Base-by-base conservation (phyloP, 1,139 yeast species). In the Sugiyamaella paludigena region DNA sequence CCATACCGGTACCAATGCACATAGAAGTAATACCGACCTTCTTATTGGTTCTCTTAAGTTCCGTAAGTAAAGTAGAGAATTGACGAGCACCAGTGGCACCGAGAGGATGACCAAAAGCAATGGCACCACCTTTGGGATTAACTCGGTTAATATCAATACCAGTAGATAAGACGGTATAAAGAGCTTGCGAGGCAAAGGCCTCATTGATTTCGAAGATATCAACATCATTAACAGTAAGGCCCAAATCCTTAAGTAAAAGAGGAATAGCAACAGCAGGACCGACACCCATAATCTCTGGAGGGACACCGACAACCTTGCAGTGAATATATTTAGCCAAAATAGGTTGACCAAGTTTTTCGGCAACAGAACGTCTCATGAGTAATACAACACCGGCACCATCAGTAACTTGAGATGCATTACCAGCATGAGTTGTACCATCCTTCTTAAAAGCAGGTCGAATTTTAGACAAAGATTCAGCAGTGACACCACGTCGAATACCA, bases 1-100 rank as follows among this genome's bases (percentile, higher is more conserved):
- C 98, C 95, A 89, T 91, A 64, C 98, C 98, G 39, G 96, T 88
- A 66, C 98, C 98, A 60, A 91, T 84, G 75, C 98, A 91, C 98
- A 91, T 91, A 56, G 95, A 85, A 28, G 95, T 87, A 52, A 91
- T 83, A 60, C 97, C 97, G 57, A 88, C 73, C 73, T 88, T 83
- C 63, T 94, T 95, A 42, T 78, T 72, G 26, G 71, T 64, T 47
- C 70, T 62, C 69, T 84, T 74, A 64, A 91, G 77, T 71, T 88
- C 91, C 64, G 92, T 78, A 64, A 91, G 70, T 54, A 91, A 73
- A 7, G 98, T 91, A 43, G 97, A 91, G 52, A 87, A 78, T 73
- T 89, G 97, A 72, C 98, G 83, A 16, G 96, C 91, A 65, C 98
- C 98, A 38, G 98, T 91, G 62, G 91, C 84, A 52, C 98, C 98